Conservation (phyloP, 495 filamentous ascomycete species). For the Aspergillus taichungensis region DNA sequence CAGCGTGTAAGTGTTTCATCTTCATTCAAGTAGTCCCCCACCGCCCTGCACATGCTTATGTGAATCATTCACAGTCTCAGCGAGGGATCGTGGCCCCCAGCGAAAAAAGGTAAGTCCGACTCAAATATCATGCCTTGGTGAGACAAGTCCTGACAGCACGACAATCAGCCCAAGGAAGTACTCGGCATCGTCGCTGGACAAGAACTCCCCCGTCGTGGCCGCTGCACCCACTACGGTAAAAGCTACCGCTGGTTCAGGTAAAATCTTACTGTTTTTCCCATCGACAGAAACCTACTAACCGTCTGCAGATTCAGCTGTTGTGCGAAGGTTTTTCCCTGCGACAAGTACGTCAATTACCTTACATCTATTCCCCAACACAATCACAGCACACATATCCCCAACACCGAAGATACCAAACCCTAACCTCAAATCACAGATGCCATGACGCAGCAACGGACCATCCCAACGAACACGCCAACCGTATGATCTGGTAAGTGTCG, state of each 20-base stretch:
- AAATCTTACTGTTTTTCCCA: conserved; percentile 15
- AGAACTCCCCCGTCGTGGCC: conserved; percentile 63
- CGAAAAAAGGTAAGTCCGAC: conserved; percentile 40
- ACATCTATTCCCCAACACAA: neutral
- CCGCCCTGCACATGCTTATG: neutral
- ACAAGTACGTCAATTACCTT: conserved; percentile 37
- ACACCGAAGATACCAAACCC: neutral
- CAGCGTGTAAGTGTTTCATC: conserved; percentile 28
- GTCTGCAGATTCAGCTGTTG: conserved; percentile 50
- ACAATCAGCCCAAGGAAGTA: conserved; percentile 46
- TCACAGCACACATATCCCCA: too few species aligned
- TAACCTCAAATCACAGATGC: conserved; percentile 40
- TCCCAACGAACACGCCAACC: conserved; percentile 71
- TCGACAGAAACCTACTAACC: neutral
- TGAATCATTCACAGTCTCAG: conserved; percentile 11
- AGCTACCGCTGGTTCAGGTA: conserved; percentile 81
- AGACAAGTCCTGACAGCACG: neutral
- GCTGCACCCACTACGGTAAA: conserved; percentile 72
- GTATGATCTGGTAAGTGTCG: conserved; percentile 66
- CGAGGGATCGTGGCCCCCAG: conserved; percentile 34
- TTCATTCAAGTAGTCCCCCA: neutral
- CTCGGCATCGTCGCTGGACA: conserved; percentile 73
- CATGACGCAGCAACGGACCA: conserved; percentile 69
- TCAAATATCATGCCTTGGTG: neutral
- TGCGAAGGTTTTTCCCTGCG: conserved; percentile 66